Evolutionary conservation across 2,329 filamentous ascomycete species (phyloP), one percentile per base, ranked within the genome.

Genomic region (Tolypocladium ophioglossoides): DNA sequence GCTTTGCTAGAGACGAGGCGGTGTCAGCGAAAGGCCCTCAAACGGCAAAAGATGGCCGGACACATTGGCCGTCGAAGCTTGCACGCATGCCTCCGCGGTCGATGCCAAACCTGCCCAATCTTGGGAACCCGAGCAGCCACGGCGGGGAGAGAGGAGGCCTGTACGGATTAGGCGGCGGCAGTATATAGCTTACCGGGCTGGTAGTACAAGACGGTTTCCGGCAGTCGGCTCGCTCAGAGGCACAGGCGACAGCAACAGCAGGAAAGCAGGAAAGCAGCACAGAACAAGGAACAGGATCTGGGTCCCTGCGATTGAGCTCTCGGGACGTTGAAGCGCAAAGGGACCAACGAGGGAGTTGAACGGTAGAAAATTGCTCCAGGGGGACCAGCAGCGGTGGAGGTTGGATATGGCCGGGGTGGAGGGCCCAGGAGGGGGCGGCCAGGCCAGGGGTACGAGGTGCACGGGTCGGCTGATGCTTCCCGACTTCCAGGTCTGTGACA

Each of bases 301-400:
- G 27, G 44, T 48, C 27, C 32, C 32, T 47, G 40, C 44, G 27
- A 50, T 38, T 53, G 52, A 38, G 39, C 39, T 46, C 35, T 40
- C 11, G 41, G 18, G 49, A 40, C 24, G 49, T 30, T 30, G 48
- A 38, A 40, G 24, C 20, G 52, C 16, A 22, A 38, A 20, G 30
- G 34, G 32, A 37, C 40, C 24, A n/a, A 35, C 44, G 44, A 53
- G 32, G 16, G 16, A 40, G 30, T 30, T 38, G 32, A 32, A 35
- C 24, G 53, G 40, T 47, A 35, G 53, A 54, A 54, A 54, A 54
- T 46, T 54, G 53, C 40, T 54, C 53, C 48, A 54, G 49, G 53
- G 53, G 52, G 24, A 22, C 14, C 5, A 35, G 27, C 38, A 20
- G 52, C 47, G 52, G 53, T 40, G 49, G 53, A 54, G 53, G 48